These are phyloP conservation scores for Lantana camara DNA, from an alignment of 257 asterid genomes.

Conservation along the genomic window DNA sequence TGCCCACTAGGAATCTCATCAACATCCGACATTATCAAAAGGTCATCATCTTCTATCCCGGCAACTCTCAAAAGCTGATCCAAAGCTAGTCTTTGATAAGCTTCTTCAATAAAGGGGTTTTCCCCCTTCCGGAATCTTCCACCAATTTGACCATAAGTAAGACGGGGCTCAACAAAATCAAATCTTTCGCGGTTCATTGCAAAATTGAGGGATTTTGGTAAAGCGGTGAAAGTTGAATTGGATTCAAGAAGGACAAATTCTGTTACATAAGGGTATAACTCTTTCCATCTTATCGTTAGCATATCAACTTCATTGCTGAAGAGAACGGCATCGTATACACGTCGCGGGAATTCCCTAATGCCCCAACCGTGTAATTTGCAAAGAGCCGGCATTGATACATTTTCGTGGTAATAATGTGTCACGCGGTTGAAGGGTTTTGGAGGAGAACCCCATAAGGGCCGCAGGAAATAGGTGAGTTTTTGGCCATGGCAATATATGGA, in stretches of 20 bases:
- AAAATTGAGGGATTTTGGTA: slow-evolving; percentile 44
- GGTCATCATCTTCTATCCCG: slow-evolving; percentile 48
- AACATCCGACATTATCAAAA: slow-evolving; percentile 44
- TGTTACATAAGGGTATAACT: slow-evolving; percentile 35
- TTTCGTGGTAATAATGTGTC: slow-evolving; percentile 40
- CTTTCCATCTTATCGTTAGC: slow-evolving; percentile 47
- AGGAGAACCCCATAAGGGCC: slow-evolving; percentile 49
- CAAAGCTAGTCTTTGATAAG: slow-evolving; percentile 39
- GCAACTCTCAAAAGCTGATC: slow-evolving; percentile 42
- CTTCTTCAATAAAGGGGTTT: slow-evolving; percentile 49
- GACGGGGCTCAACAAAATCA: slow-evolving; percentile 38
- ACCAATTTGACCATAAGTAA: slow-evolving; percentile 39
- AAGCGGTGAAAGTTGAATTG: slow-evolving; percentile 46
- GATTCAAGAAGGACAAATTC: slow-evolving; percentile 42
- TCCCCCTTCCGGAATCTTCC: slow-evolving; percentile 45
- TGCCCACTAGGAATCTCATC: slow-evolving; percentile 50
- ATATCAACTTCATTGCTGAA: slow-evolving; percentile 45
- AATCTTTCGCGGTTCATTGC: slow-evolving; percentile 33
- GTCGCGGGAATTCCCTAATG: slow-evolving; percentile 40
- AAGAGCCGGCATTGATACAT: slow-evolving; percentile 33
- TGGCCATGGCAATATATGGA: slow-evolving; percentile 46
- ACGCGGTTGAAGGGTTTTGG: slow-evolving; percentile 43
- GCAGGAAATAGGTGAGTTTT: slow-evolving; percentile 43
- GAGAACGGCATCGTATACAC: slow-evolving; percentile 40
- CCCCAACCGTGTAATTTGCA: slow-evolving; percentile 48